Evolutionary conservation across 192 early-diverging fungal species (phyloP).

Genomic region (Rhizoclosmatium globosum): DNA sequence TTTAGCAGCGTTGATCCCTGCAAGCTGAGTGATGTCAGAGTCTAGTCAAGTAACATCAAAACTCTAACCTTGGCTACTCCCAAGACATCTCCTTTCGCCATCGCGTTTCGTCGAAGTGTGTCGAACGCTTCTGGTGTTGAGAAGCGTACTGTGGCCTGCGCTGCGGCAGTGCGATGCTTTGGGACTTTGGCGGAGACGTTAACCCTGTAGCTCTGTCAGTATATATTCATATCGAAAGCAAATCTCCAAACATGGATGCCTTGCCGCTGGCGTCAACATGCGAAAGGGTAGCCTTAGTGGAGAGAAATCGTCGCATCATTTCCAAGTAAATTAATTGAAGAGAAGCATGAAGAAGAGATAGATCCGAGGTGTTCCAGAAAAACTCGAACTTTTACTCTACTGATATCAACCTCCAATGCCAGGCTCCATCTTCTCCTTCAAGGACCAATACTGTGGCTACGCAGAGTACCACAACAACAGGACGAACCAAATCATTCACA

Average conservation of each 20-base stretch:
- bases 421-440: conserved; percentile 72
- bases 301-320: no score
- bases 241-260: conserved; percentile 69
- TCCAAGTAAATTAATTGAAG: no score
- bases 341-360: no score
- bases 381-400: no score
- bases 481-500: conserved; percentile 83
- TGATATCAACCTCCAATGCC: neutral
- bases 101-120: conserved; percentile 67
- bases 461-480: conserved; percentile 40
- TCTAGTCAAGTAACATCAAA: neutral
- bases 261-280: conserved; percentile 82
- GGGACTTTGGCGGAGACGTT: conserved; percentile 76
- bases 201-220: conserved; percentile 61
- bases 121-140: conserved; percentile 66
- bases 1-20: conserved; percentile 93
- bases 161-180: conserved; percentile 78
- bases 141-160: conserved; percentile 77
- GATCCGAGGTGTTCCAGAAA: no score
- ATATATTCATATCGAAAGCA: neutral
- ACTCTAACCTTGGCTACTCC: conserved; percentile 70
- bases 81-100: conserved; percentile 91
- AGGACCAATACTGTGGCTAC: conserved; percentile 71
- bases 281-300: no score
- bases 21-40: conserved; percentile 51